A percentile compares a stretch with the other conserved stretches of the same genome.
Conservation (phyloP, 257 asterid genomes). For the Nicotiana otophora region DNA sequence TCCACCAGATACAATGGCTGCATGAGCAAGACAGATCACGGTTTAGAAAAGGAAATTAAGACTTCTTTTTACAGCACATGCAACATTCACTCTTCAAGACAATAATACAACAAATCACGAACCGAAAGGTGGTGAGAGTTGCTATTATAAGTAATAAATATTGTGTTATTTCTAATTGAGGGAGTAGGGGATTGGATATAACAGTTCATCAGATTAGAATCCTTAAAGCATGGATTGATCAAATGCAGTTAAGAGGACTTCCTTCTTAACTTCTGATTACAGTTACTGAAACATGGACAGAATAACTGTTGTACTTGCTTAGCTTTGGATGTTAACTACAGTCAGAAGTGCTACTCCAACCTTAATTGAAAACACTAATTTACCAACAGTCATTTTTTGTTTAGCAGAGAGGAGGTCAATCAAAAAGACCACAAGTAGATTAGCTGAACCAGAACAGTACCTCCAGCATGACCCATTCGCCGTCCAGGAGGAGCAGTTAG, state of each 20-base stretch:
- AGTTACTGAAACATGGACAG: background rate
- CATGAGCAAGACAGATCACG: conserved; percentile 22
- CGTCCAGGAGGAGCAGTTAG: conserved; percentile 99
- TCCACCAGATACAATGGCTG: conserved; percentile 82
- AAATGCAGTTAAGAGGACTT: background rate
- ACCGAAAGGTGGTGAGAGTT: background rate
- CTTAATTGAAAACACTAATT: background rate
- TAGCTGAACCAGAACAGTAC: conserved; percentile 31
- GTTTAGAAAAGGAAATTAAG: background rate
- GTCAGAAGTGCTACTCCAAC: background rate
- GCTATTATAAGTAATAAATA: background rate
- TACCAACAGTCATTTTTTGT: background rate
- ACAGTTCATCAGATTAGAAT: background rate
- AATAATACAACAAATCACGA: background rate
- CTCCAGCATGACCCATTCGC: conserved; percentile 99
- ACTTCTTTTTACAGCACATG: background rate
- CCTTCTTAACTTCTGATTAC: background rate
- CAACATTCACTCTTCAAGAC: background rate
- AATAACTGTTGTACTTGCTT: background rate
- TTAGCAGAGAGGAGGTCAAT: background rate
- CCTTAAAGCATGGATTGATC: background rate
- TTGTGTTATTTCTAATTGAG: background rate
- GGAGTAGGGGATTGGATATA: background rate
- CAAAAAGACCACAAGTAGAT: conserved; percentile 1
- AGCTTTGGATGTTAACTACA: background rate